Percentiles rank a stretch among this genome's conserved stretches.
Conservation (phyloP, 2,329 filamentous ascomycete species). For the Tolypocladium ovalisporum region DNA sequence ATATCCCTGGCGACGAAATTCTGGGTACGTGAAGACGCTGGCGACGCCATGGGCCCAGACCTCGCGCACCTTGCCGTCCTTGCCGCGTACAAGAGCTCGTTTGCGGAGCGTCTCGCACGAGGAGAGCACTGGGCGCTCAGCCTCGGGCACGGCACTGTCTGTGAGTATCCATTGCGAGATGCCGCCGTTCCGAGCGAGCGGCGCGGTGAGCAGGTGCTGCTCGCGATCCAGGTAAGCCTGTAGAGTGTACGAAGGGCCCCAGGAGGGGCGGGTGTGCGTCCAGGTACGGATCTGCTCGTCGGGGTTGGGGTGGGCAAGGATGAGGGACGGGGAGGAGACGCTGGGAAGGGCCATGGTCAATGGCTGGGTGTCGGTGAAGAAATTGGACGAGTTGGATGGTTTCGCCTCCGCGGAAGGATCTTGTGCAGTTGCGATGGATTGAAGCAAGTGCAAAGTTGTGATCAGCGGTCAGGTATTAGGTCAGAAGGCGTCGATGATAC, state of each 20-base stretch:
- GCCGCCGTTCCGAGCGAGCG: slow-evolving; percentile 47
- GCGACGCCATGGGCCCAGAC: slow-evolving; percentile 63
- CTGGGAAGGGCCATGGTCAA: slow-evolving; percentile 7
- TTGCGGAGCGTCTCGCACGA: slow-evolving; percentile 56
- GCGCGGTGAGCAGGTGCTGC: slow-evolving; percentile 42
- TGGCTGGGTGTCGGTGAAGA: not conserved
- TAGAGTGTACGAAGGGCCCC: slow-evolving; percentile 45
- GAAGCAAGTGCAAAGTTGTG: not conserved
- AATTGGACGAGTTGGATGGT: not conserved
- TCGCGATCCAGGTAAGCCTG: slow-evolving; percentile 51
- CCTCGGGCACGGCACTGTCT: slow-evolving; percentile 23
- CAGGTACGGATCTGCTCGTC: slow-evolving; percentile 44
- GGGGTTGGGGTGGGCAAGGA: slow-evolving; percentile 44
- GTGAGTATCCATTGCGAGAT: slow-evolving; percentile 56
- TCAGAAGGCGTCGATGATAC: not conserved
- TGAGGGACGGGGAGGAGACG: slow-evolving; percentile 12
- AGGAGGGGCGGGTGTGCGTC: slow-evolving; percentile 42
- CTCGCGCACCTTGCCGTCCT: slow-evolving; percentile 29
- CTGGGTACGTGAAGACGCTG: slow-evolving; percentile 64
- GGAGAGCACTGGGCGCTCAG: slow-evolving; percentile 43
- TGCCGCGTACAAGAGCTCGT: slow-evolving; percentile 35
- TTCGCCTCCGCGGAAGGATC: not conserved
- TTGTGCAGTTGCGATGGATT: not conserved
- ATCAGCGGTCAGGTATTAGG: not conserved
- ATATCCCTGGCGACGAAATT: slow-evolving; percentile 63